These are phyloP conservation scores for Neolentinus lepideus DNA, from an alignment of 1,284 basidiomycete species.

Conservation along the genomic window DNA sequence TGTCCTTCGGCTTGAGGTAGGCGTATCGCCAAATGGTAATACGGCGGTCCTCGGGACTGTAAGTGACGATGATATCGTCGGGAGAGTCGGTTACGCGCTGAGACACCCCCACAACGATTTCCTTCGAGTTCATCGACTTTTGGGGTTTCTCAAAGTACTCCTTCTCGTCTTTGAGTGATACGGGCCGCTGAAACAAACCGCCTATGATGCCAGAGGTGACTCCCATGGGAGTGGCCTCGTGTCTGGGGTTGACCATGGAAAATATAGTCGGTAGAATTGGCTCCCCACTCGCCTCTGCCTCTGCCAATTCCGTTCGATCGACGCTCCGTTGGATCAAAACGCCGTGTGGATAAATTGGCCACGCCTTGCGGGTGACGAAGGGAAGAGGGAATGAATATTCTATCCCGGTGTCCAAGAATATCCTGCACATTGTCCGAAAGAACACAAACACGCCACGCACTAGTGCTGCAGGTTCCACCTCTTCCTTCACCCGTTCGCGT, in stretches of 20 bases:
- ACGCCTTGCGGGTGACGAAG: constrained; percentile 71
- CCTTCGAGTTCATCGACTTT: constrained; percentile 47
- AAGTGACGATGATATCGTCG: constrained; percentile 48
- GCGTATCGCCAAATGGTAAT: constrained; percentile 68
- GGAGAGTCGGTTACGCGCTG: constrained; percentile 33
- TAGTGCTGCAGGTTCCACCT: constrained; percentile 23
- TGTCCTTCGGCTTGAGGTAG: constrained; percentile 51
- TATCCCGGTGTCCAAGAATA: constrained; percentile 68
- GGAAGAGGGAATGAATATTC: constrained; percentile 80
- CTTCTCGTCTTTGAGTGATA: constrained; percentile 45
- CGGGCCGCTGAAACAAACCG: constrained; percentile 29
- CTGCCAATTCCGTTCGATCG: constrained; percentile 57
- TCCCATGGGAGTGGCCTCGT: constrained; percentile 69
- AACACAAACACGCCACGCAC: constrained; percentile 71
- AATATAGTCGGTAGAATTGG: constrained; percentile 70
- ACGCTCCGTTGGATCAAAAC: constrained; percentile 74
- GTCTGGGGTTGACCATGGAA: constrained; percentile 67
- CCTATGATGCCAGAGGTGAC: constrained; percentile 50
- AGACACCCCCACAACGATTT: constrained; percentile 57
- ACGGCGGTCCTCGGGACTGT: constrained; percentile 41
- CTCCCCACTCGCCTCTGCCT: constrained; percentile 55
- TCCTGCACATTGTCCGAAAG: constrained; percentile 64
- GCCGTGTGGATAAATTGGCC: constrained; percentile 72
- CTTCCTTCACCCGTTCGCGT: constrained; percentile 21
- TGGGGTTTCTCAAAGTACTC: constrained; percentile 41